A percentile compares a stretch with the other conserved stretches of the same genome.
Conservation (phyloP, 495 filamentous ascomycete genomes). For the Tuber melanosporum region DNA sequence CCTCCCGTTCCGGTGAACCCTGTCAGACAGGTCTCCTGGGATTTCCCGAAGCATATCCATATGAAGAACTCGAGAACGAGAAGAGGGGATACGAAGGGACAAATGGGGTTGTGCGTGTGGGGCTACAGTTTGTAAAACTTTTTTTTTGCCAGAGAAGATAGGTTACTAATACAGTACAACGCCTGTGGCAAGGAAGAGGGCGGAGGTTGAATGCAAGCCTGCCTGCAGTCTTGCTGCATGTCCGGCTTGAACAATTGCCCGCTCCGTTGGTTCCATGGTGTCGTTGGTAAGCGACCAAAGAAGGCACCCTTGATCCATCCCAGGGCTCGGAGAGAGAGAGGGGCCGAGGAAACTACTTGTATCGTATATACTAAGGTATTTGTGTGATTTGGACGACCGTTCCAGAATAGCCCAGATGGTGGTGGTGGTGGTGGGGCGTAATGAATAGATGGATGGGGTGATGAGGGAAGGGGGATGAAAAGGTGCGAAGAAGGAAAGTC, state of each 20-base stretch:
- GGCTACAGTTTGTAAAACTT: not conserved
- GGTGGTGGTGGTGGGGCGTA: not conserved
- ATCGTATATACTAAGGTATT: not conserved
- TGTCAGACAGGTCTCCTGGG: constrained; percentile 9
- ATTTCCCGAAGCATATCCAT: not conserved
- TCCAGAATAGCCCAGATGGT: not conserved
- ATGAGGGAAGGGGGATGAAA: not conserved
- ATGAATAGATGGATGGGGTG: not conserved
- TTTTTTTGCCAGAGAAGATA: constrained; percentile 7
- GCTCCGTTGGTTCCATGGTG: constrained; percentile 4
- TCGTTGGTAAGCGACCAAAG: not conserved
- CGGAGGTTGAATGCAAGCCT: constrained; percentile 23
- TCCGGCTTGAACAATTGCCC: constrained; percentile 24
- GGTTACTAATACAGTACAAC: not conserved
- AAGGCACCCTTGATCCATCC: not conserved
- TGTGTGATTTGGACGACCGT: not conserved
- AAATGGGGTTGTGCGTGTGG: not conserved
- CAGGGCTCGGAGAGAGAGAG: not conserved
- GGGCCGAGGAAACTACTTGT: not conserved
- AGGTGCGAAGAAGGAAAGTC: not conserved
- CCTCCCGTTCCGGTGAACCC: constrained; percentile 22
- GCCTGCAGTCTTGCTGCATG: constrained; percentile 28
- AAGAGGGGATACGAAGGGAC: not conserved
- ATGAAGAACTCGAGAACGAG: not conserved
- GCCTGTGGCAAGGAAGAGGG: constrained; percentile 9